A percentile compares a stretch with the other conserved stretches of the same genome.
Evolutionary conservation across 1,139 yeast genomes (phyloP).

Genomic region (Yamadazyma songkhlaensis): DNA sequence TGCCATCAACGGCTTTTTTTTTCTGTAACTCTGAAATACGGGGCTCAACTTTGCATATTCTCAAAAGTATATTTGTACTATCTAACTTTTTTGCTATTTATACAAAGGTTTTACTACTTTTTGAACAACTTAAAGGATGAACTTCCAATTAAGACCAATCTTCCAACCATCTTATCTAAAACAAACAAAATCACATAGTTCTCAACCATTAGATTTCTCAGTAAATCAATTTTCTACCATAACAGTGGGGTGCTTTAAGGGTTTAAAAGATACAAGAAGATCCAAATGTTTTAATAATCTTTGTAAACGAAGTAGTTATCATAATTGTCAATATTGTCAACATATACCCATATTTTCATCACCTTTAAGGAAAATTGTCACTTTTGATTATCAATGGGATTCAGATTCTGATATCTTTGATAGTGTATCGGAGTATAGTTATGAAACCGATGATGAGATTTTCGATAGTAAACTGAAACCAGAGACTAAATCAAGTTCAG

Average conservation of each 20-base stretch:
- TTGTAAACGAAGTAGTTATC: conserved; percentile 7
- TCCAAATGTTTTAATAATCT: conserved; percentile 11
- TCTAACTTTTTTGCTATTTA: too few relatives aligned
- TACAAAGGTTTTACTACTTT: too few relatives aligned
- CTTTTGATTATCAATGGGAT: conserved; percentile 1
- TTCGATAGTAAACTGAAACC: background rate
- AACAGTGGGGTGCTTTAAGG: conserved; percentile 16
- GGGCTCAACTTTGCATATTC: too few relatives aligned
- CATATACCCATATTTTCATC: conserved; percentile 23
- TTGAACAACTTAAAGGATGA: too few relatives aligned
- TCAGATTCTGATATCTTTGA: conserved; percentile 1
- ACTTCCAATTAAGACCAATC: background rate
- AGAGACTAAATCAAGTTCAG: too few relatives aligned
- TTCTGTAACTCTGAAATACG: too few relatives aligned
- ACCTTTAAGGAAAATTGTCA: conserved; percentile 15
- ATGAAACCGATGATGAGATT: background rate
- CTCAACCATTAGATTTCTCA: background rate
- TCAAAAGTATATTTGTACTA: too few relatives aligned
- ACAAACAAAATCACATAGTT: background rate
- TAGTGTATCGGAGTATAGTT: background rate
- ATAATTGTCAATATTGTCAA: conserved; percentile 21
- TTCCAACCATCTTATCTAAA: conserved; percentile 8
- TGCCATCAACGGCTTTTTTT: too few relatives aligned
- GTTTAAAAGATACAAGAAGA: conserved; percentile 18
- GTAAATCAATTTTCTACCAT: conserved; percentile 7